Conservation (phyloP, 192 early-diverging fungal genomes). For the Coemansia sp. region DNA sequence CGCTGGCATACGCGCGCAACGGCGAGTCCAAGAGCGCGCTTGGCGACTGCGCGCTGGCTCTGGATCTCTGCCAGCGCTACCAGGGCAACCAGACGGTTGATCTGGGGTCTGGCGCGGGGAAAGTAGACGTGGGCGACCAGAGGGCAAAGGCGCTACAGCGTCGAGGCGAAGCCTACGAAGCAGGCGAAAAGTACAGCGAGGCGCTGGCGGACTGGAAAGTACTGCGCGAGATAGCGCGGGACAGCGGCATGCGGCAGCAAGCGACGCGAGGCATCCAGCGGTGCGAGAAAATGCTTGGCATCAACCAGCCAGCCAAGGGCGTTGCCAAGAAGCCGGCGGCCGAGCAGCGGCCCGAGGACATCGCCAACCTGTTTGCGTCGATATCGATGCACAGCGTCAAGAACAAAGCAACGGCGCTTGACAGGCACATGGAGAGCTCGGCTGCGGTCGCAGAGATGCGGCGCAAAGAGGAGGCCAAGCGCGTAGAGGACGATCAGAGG, state of each 20-base stretch:
- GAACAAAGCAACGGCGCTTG: conserved; percentile 20
- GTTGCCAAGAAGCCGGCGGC: conserved; percentile 2
- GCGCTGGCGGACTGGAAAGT: conserved; percentile 63
- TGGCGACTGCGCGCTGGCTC: conserved; percentile 63
- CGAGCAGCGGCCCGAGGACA: conserved; percentile 18
- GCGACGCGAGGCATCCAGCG: conserved; percentile 57
- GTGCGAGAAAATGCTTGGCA: conserved; percentile 54
- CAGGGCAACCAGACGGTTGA: conserved; percentile 30
- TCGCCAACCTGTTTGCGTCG: conserved; percentile 47
- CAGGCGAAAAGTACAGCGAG: conserved; percentile 72
- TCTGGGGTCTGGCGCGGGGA: conserved; percentile 17
- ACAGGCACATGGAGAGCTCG: conserved; percentile 31
- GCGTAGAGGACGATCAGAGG: conserved; percentile 73
- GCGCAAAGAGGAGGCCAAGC: conserved; percentile 63
- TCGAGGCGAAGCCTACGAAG: conserved; percentile 77
- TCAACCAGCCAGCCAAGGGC: conserved; percentile 14
- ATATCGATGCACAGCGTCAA: conserved; percentile 36
- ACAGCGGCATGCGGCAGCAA: conserved; percentile 28
- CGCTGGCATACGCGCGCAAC: conserved; percentile 73
- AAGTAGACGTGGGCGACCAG: conserved; percentile 55
- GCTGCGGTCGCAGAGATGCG: conserved; percentile 70
- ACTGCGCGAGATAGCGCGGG: conserved; percentile 34
- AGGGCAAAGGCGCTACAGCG: conserved; percentile 72
- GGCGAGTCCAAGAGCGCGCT: conserved; percentile 74
- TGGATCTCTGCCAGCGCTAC: conserved; percentile 33